Base-by-base conservation (phyloP, 352 stramenopile genomes). In the Phytophthora ramorum region DNA sequence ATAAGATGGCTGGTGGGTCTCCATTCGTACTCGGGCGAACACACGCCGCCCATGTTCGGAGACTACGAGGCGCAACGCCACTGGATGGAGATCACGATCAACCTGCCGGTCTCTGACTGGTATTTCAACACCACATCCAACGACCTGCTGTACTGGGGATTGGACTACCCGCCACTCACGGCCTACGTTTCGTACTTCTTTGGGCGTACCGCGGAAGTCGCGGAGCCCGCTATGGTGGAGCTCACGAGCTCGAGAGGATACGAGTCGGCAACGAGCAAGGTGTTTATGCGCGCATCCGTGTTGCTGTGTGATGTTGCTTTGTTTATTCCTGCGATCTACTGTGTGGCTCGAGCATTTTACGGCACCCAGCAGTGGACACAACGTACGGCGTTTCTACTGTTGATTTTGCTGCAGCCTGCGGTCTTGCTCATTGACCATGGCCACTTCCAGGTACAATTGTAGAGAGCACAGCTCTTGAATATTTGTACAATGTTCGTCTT, bases 1-100 rank as follows among this genome's bases (percentile, higher is more conserved):
- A 49, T 91, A 26, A 81, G 90, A 14, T 96, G 89, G 83, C 40
- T 93, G 28, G 84, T 95, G 10, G 83, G 86, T 0, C 71, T 96
- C 5, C 81, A 96, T 50, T 83, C 78, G 55, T 97, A 96, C 79
- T 96, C 89, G 7, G 90, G 90, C 14, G 78, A 77, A n/a, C 51
- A 55, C 46, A 91, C 71, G 34, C 76, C 85, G 44, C 89, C 91
- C 16, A 92, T 96, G 81, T 97, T 96, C 66, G 97, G 97, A 35
- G 97, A 99, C 74, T 99, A 98, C 77, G 97, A 99, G 72, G 97
- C 97, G 3, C 97, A 99, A 76, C 91, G 97, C 34, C 97, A 99
- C 78, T 99, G 97, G 97, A 99, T 99, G 97, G 97, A 99, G 82
- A 83, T 99, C 47, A 99, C 97, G 26, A 85, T 87, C 43, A 81